A percentile compares a stretch with the other conserved stretches of the same genome.
Conservation (phyloP, 148 eudicot genomes). For the Salicornia ramosissima region DNA sequence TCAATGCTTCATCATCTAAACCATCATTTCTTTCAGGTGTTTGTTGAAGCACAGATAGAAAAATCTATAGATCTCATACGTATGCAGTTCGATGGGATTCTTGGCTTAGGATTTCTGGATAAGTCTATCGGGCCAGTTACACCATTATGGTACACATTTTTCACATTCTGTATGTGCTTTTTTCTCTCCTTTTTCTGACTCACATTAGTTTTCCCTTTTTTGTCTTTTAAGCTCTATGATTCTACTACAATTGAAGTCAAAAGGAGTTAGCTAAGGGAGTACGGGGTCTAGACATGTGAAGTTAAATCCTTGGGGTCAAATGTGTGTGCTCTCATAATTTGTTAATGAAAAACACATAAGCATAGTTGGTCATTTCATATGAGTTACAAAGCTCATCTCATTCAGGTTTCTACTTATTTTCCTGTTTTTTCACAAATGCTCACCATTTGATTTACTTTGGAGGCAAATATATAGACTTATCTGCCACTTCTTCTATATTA, state of each 20-base stretch:
- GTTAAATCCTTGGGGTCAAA: too few species aligned
- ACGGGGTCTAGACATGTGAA: too few species aligned
- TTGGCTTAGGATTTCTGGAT: slow-evolving; percentile 66
- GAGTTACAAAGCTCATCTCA: too few species aligned
- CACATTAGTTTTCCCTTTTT: not conserved
- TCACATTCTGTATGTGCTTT: not conserved
- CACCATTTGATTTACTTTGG: too few species aligned
- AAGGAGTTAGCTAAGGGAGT: not conserved
- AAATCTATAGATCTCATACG: slow-evolving; percentile 42
- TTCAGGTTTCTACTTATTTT: too few species aligned
- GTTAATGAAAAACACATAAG: too few species aligned
- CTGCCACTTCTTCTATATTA: too few species aligned
- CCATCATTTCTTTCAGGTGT: slow-evolving; percentile 27
- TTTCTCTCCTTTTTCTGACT: not conserved
- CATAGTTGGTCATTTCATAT: too few species aligned
- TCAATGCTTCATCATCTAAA: slow-evolving; percentile 8
- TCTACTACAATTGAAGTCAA: not conserved
- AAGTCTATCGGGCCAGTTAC: slow-evolving; percentile 37
- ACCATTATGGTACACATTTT: slow-evolving; percentile 49
- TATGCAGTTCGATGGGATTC: slow-evolving; percentile 53
- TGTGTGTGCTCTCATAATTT: too few species aligned
- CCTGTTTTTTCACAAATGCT: too few species aligned
- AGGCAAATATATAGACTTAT: too few species aligned
- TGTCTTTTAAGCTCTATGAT: not conserved
- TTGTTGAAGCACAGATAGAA: slow-evolving; percentile 47